Percentiles rank a stretch among this genome's conserved stretches.
These are phyloP conservation scores for Daldinia caldariorum DNA, from an alignment of 495 filamentous ascomycete genomes.

Conservation along the genomic window DNA sequence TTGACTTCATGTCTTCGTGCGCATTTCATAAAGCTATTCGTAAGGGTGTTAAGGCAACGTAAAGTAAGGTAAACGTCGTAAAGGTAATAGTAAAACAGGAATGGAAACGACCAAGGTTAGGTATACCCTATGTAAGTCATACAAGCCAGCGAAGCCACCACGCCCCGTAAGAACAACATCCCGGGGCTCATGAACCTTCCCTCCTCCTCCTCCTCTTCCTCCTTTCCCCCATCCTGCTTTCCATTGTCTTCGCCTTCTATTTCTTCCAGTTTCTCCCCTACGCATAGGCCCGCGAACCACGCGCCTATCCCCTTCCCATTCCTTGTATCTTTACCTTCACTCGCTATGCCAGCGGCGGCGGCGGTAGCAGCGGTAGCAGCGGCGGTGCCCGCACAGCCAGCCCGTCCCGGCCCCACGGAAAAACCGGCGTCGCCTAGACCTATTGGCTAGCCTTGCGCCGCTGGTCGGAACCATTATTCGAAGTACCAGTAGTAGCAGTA, in stretches of 20 bases:
- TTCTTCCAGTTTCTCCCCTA: background rate
- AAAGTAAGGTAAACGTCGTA: background rate
- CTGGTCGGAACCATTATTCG: too few relatives aligned
- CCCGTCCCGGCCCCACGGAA: constrained; percentile 21
- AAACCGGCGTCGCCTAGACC: constrained; percentile 26
- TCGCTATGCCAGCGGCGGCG: too few relatives aligned
- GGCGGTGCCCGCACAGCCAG: too few relatives aligned
- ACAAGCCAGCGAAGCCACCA: constrained; percentile 26
- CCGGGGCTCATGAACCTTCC: constrained; percentile 4
- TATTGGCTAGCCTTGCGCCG: constrained; percentile 40
- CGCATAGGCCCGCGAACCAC: constrained; percentile 6
- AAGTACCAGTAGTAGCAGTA: too few relatives aligned
- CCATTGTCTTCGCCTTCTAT: background rate
- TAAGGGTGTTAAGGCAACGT: background rate
- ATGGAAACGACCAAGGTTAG: background rate
- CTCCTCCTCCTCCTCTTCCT: background rate
- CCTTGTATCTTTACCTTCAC: too few relatives aligned
- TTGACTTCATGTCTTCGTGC: background rate
- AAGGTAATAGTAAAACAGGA: constrained; percentile 4
- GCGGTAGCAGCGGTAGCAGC: too few relatives aligned
- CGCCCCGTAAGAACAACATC: constrained; percentile 18
- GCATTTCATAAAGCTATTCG: background rate
- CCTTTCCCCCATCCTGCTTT: background rate
- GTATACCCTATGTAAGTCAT: constrained; percentile 30
- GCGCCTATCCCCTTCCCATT: background rate